Evolutionary conservation across 148 eudicot species (phyloP).

Genomic region (Rhododendron mucronatum): DNA sequence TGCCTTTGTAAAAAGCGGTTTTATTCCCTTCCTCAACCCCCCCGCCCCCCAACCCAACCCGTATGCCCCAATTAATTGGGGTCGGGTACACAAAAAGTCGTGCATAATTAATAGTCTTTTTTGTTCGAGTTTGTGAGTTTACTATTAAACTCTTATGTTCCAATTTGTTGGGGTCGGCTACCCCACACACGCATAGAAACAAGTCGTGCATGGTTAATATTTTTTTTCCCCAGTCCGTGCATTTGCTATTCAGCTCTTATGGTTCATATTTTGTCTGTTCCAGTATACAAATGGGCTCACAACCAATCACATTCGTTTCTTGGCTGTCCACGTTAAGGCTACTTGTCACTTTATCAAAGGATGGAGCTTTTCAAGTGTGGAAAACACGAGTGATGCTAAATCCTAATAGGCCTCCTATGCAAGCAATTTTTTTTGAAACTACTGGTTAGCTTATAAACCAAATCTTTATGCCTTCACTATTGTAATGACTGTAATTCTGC

Average conservation of each 20-base stretch:
- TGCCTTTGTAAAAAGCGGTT: not conserved
- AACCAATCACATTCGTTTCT: conserved; percentile 82
- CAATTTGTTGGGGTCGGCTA: not conserved
- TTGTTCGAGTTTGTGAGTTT: not conserved
- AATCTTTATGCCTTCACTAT: conserved; percentile 7
- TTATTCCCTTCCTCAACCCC: no score
- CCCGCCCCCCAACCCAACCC: no score
- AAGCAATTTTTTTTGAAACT: conserved; percentile 89
- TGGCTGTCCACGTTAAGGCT: conserved; percentile 68
- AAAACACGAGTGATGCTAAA: conserved; percentile 67
- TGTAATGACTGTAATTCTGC: not conserved
- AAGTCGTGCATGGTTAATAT: not conserved
- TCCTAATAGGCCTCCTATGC: conserved; percentile 80
- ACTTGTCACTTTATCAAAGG: conserved; percentile 80
- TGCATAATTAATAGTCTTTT: not conserved
- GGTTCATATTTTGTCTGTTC: conserved; percentile 14
- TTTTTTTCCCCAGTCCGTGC: no score
- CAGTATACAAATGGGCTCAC: conserved; percentile 97
- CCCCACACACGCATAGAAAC: not conserved
- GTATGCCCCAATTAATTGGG: not conserved
- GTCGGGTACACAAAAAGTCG: not conserved
- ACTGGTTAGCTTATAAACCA: conserved; percentile 59
- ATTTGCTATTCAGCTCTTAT: conserved; percentile 6
- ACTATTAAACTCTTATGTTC: conserved; percentile 7
- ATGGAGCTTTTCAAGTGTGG: conserved; percentile 93